These are phyloP conservation scores for Phoma sp. DNA, from an alignment of 2,329 filamentous ascomycete genomes.

Conservation along the genomic window DNA sequence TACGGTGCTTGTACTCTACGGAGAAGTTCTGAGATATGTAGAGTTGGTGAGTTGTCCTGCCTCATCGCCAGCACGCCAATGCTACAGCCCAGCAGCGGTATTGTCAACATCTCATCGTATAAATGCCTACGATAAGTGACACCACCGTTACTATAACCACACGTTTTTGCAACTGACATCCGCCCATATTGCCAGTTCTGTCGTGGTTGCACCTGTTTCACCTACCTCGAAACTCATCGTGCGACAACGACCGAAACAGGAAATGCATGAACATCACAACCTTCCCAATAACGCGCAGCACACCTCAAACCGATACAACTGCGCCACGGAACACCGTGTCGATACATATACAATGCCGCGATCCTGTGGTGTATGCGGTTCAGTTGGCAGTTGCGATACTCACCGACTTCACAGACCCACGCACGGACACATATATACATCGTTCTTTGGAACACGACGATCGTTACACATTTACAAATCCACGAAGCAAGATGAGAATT, in stretches of 20 bases:
- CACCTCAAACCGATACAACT: constrained; percentile 5
- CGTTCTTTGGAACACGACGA: constrained; percentile 16
- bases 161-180: background rate
- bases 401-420: constrained; percentile 3
- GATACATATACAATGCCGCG: constrained; percentile 9
- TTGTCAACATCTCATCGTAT: too few relatives aligned
- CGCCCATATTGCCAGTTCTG: background rate
- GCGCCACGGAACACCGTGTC: constrained; percentile 1
- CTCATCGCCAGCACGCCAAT: background rate
- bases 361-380: constrained; percentile 2
- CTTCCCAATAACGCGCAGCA: constrained; percentile 3
- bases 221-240: constrained; percentile 14
- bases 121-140: background rate
- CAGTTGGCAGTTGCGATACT: constrained; percentile 4
- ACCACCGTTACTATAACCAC: background rate
- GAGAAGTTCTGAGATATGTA: too few relatives aligned
- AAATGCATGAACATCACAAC: constrained; percentile 11
- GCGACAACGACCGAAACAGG: constrained; percentile 16
- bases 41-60: background rate
- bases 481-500: constrained; percentile 22
- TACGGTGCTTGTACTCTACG: too few relatives aligned
- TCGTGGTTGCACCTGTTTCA: constrained; percentile 10
- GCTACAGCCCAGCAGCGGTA: too few relatives aligned
- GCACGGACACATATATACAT: constrained; percentile 3
- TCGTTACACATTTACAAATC: constrained; percentile 10